Evolutionary conservation across 2,329 filamentous ascomycete species (phyloP).

Genomic region (Talaromyces sp.): DNA sequence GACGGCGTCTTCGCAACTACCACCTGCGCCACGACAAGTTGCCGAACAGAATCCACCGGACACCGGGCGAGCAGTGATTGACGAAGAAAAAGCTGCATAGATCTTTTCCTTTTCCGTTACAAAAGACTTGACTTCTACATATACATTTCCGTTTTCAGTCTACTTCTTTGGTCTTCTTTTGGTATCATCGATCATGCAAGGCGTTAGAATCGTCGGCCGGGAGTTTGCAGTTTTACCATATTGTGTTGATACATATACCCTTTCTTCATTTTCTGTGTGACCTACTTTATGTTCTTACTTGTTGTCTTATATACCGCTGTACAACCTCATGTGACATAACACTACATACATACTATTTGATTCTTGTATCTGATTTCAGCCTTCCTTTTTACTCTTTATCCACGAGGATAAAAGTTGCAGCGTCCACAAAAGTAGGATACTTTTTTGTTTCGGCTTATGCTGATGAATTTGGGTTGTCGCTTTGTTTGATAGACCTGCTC

Average conservation of each 20-base stretch:
- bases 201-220: constrained; percentile 8
- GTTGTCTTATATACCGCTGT: constrained; percentile 2
- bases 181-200: constrained; percentile 12
- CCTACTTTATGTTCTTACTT: neutral
- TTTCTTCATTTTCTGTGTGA: neutral
- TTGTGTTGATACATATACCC: constrained; percentile 12
- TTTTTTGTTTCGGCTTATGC: neutral
- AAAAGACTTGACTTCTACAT: neutral
- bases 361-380: neutral
- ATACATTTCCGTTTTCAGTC: neutral
- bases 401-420: neutral
- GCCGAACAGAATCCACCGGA: constrained; percentile 26
- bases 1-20: neutral
- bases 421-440: neutral
- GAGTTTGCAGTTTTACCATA: constrained; percentile 4
- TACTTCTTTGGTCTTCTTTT: neutral
- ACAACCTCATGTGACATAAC: constrained; percentile 9
- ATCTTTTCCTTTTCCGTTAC: neutral
- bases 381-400: neutral
- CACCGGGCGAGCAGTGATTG: constrained; percentile 2
- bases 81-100: constrained; percentile 16
- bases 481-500: too few relatives aligned
- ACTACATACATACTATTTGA: neutral
- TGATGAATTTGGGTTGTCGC: neutral
- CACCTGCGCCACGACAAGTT: constrained; percentile 28